Evolutionary conservation across 768 basidiomycete species (phyloP), one percentile per base, ranked within the genome.

Genomic region (Flagelloscypha sp.): DNA sequence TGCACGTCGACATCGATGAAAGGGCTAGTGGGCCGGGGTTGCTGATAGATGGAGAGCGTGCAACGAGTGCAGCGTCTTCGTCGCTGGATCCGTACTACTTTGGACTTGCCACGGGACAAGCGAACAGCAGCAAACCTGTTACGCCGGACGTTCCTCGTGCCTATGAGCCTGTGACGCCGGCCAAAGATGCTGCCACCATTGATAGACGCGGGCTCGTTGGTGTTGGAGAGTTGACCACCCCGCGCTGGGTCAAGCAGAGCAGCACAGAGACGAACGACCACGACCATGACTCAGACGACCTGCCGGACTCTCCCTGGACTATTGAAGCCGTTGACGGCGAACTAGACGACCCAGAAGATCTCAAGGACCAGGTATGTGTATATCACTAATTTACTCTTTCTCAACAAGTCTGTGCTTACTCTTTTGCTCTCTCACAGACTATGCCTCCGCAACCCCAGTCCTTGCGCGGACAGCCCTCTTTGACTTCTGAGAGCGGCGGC

Each of bases 221-320:
- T 17, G 85, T 98, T 5, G 95, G 95, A 24, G 95, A 99, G 59
- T 74, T 98, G 21, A 67, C 90, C 13, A 99, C 95, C n/a, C 95
- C 95, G 31, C 75, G 92, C 42, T 99, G 92, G 93, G 55, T 61
- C 19, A 68, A 70, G 31, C 57, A 62, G 23, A 55, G 57, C 45
- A 68, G 56, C 35, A 47, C 54, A 37, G 65, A 56, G 35, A 56
- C 47, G 40, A 57, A 52, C 22, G 61, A 62, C 23, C 55, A 59
- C 30, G 52, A 50, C 28, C 59, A 60, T 12, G 36, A 44, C 29
- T 76, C 76, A 31, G 71, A 73, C 41, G 74, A 73, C 33, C 51
- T 50, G 28, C 75, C 81, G 3, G 84, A 85, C 48, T 88, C 84
- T 48, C 86, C 84, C 5, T 89, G 84, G 86, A 88, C 86, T 9